Evolutionary conservation across 2,329 filamentous ascomycete species (phyloP).

Genomic region (Alternaria conjuncta): DNA sequence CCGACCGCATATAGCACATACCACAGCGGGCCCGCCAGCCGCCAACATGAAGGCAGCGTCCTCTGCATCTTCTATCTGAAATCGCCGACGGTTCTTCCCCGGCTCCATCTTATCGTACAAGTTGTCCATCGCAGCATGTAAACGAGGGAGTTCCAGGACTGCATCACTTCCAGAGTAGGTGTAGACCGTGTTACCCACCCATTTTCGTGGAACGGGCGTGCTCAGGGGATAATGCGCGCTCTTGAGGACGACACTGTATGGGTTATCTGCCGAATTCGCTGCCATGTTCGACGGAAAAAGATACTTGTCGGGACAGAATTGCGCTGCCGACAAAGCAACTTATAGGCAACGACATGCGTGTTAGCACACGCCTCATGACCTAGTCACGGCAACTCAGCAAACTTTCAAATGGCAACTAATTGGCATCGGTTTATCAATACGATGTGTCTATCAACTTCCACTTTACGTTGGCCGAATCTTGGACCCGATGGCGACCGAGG

Average conservation of each 20-base stretch:
- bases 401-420: background rate
- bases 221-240: background rate
- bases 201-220: background rate
- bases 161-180: background rate
- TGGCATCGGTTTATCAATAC: background rate
- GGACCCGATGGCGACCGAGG: background rate
- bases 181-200: background rate
- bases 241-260: background rate
- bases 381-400: background rate
- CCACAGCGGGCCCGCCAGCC: background rate
- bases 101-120: background rate
- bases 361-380: background rate
- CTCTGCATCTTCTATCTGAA: background rate
- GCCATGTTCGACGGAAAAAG: background rate
- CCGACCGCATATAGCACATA: background rate
- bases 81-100: too few species aligned
- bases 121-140: background rate
- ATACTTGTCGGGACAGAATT: background rate
- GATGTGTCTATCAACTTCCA: background rate
- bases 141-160: background rate
- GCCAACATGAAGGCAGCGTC: background rate
- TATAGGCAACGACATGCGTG: background rate
- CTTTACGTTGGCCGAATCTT: background rate
- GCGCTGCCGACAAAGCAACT: background rate
- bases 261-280: background rate